These are phyloP conservation scores for Conticribra guillardii DNA, from an alignment of 108 stramenopile genomes.

Conservation along the genomic window DNA sequence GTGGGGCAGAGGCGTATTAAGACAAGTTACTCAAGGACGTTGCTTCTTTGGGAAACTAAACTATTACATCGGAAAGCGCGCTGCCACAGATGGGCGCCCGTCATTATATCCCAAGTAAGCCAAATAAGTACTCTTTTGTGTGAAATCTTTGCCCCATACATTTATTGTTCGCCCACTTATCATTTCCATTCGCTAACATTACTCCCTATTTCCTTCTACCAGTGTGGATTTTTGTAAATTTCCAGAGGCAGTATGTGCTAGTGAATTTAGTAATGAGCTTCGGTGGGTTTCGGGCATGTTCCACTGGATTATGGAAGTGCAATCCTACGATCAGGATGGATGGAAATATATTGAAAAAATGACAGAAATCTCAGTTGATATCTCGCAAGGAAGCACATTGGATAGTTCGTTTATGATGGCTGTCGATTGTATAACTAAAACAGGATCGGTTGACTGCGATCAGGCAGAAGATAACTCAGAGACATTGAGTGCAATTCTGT, in stretches of 20 bases:
- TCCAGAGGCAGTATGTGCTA: conserved; percentile 13
- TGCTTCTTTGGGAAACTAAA: conserved; percentile 30
- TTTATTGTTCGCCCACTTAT: no score
- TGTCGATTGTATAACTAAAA: conserved; percentile 40
- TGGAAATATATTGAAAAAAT: neutral
- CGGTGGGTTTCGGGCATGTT: conserved; percentile 23
- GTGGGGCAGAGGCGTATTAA: conserved; percentile 43
- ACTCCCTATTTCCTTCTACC: neutral
- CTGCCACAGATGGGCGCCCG: conserved; percentile 13
- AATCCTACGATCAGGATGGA: neutral
- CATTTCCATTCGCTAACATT: neutral
- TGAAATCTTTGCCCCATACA: no score
- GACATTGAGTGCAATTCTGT: conserved; percentile 7
- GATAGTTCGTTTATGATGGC: conserved; percentile 7
- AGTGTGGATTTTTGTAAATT: conserved; percentile 26
- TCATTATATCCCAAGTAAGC: conserved; percentile 8
- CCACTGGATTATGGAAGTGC: conserved; percentile 7
- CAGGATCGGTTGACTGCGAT: conserved; percentile 28
- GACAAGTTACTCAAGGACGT: conserved; percentile 27
- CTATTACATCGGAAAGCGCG: conserved; percentile 24
- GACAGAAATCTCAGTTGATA: conserved; percentile 6
- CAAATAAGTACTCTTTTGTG: neutral
- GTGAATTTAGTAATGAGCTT: conserved; percentile 8
- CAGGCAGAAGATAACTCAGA: conserved; percentile 17
- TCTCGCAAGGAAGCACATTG: neutral